These are phyloP conservation scores for Alternaria rosae DNA, from an alignment of 2,329 filamentous ascomycete genomes.

Conservation along the genomic window DNA sequence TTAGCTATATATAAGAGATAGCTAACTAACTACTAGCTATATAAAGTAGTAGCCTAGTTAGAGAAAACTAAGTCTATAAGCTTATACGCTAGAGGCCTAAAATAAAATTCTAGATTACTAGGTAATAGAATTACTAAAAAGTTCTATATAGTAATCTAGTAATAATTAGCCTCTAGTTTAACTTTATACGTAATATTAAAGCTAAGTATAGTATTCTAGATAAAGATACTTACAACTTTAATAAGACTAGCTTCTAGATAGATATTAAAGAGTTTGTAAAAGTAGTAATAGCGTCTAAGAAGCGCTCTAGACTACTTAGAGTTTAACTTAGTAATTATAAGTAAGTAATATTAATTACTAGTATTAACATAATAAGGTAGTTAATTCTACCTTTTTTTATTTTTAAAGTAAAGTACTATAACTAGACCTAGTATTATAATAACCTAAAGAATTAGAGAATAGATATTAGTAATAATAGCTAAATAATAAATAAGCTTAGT, in stretches of 20 bases:
- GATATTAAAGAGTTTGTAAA: neutral
- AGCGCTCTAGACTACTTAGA: neutral
- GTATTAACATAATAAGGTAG: conserved; percentile 14
- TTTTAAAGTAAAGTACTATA: neutral
- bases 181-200: neutral
- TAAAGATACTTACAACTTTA: neutral
- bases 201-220: neutral
- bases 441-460: conserved; percentile 33
- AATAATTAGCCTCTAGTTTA: neutral
- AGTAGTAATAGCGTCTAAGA: neutral
- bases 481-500: conserved; percentile 45
- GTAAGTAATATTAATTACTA: conserved; percentile 15
- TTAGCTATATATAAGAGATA: too few species aligned
- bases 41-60: too few species aligned
- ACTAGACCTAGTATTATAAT: conserved; percentile 15
- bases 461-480: conserved; percentile 42
- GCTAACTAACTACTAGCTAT: too few species aligned
- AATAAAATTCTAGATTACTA: too few species aligned
- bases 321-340: conserved; percentile 17
- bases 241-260: neutral
- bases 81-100: too few species aligned
- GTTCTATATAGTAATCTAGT: too few species aligned
- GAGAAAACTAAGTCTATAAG: too few species aligned
- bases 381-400: conserved; percentile 9
- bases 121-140: too few species aligned